Evolutionary conservation across 75 land plant genomes (phyloP).

Genomic region (Picea sitchensis): DNA sequence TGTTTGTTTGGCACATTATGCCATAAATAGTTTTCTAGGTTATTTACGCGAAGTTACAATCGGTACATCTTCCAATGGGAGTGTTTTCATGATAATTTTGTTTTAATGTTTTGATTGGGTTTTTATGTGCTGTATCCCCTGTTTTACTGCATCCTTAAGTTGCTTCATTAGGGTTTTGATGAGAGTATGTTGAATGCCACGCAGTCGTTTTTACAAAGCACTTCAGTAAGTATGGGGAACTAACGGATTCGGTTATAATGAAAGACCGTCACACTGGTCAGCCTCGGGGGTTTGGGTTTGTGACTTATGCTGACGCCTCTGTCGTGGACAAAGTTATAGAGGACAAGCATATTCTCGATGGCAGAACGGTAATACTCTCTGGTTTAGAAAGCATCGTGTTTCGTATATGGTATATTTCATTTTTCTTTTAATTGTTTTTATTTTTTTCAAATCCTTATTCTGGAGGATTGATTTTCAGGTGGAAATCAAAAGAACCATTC

Average conservation of each 20-base stretch:
- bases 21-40: neutral
- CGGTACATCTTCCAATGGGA: neutral
- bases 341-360: constrained; percentile 80
- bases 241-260: constrained; percentile 85
- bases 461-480: constrained; percentile 26
- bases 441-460: neutral
- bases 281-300: constrained; percentile 94
- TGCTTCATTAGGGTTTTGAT: neutral
- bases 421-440: neutral
- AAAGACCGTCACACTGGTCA: constrained; percentile 69
- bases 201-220: constrained; percentile 67
- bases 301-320: constrained; percentile 85
- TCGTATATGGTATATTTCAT: neutral
- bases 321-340: constrained; percentile 77
- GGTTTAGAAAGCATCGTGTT: neutral
- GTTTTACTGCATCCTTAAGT: neutral
- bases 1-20: neutral
- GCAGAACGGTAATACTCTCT: constrained; percentile 55
- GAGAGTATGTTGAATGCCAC: neutral
- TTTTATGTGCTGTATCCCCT: neutral
- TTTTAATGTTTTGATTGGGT: neutral
- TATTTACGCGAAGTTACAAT: neutral
- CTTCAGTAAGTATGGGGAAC: constrained; percentile 89
- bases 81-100: neutral
- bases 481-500: constrained; percentile 52